A percentile compares a stretch with the other conserved stretches of the same genome.
These are phyloP conservation scores for Monsonia emarginata DNA, from an alignment of 441 rosid species.

Conservation along the genomic window DNA sequence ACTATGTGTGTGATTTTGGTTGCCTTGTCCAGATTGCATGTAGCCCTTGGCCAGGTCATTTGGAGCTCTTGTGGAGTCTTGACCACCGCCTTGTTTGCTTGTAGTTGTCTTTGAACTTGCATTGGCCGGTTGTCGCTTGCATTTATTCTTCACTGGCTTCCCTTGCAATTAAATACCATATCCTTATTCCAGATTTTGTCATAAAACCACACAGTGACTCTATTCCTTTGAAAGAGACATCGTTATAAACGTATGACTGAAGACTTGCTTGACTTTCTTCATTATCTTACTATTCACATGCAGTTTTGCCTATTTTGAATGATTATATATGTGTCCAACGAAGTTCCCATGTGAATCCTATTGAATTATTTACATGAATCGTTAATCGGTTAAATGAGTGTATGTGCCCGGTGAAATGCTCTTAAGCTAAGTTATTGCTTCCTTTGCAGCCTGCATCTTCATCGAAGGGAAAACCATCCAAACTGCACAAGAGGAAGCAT, in stretches of 20 bases:
- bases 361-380: not conserved
- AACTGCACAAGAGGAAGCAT: slow-evolving; percentile 97
- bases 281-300: not conserved
- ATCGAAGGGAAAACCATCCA: slow-evolving; percentile 68
- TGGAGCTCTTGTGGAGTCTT: not conserved
- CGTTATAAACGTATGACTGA: not conserved
- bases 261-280: not conserved
- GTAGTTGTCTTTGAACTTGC: not conserved
- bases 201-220: not conserved
- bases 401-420: not conserved
- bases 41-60: not conserved
- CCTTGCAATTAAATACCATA: not conserved
- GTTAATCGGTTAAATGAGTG: not conserved
- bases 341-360: not conserved
- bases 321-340: not conserved
- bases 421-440: not conserved
- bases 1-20: not conserved
- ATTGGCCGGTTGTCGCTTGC: not conserved
- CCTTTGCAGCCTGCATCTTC: slow-evolving; percentile 40
- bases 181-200: not conserved
- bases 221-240: not conserved
- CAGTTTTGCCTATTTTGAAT: not conserved
- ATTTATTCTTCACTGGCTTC: not conserved
- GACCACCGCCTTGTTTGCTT: not conserved
- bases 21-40: not conserved